Evolutionary conservation across 1,139 yeast species (phyloP).

Genomic region (Yamadazyma oceani): DNA sequence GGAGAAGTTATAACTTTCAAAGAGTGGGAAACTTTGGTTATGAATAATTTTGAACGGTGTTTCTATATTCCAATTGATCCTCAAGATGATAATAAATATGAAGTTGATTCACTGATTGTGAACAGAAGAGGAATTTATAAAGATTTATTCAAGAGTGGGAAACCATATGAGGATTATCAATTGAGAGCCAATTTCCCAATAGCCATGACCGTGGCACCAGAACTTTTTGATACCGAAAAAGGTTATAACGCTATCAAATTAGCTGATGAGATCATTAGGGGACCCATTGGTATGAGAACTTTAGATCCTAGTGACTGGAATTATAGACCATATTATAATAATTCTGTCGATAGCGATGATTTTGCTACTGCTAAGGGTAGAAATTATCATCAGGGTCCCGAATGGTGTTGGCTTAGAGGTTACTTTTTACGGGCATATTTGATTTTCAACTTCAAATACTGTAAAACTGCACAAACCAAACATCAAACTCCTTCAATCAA

Average conservation of each 20-base stretch:
- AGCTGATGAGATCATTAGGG: constrained; percentile 76
- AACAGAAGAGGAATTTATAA: constrained; percentile 94
- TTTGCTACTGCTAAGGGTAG: constrained; percentile 94
- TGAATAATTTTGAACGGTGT: constrained; percentile 72
- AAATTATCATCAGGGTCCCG: constrained; percentile 98
- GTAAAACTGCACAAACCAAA: constrained; percentile 21
- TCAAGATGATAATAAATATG: constrained; percentile 50
- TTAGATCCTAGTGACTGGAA: constrained; percentile 90
- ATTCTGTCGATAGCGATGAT: constrained; percentile 77
- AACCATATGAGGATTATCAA: constrained; percentile 92
- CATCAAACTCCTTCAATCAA: constrained; percentile 30
- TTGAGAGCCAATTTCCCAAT: constrained; percentile 88
- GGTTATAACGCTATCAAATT: constrained; percentile 64
- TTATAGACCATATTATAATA: constrained; percentile 84
- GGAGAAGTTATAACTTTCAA: constrained; percentile 54
- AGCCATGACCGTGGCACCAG: constrained; percentile 94
- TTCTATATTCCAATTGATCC: constrained; percentile 73
- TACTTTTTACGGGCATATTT: constrained; percentile 79
- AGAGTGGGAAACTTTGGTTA: constrained; percentile 73
- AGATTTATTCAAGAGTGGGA: constrained; percentile 77
- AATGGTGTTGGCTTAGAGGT: constrained; percentile 95
- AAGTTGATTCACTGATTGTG: constrained; percentile 61
- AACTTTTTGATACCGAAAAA: constrained; percentile 62
- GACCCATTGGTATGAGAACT: constrained; percentile 90
- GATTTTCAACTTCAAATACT: constrained; percentile 47